Evolutionary conservation across 1,284 basidiomycete species (phyloP), one percentile per base, ranked within the genome.

Genomic region (Ustilago tritici): DNA sequence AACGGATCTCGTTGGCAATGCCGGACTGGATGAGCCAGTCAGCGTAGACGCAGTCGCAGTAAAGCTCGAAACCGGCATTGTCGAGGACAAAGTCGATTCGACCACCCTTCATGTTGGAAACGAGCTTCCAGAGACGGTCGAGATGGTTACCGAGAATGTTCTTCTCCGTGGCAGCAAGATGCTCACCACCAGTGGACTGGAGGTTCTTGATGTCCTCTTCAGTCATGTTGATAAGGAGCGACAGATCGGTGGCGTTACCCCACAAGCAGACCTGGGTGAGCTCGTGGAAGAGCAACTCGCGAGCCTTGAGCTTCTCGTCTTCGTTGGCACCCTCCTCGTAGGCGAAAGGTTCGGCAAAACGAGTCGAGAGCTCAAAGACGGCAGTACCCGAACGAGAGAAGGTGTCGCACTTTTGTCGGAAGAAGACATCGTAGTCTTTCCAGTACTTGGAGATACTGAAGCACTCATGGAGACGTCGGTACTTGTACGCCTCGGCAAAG

Each of bases 171-270:
- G 94, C 93, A 8, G 95, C 95, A 54, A 98, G 91, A 79, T 95
- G 92, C 65, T 96, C 95, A 35, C 95, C 95, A 32, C 95, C 96
- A 23, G 95, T 98, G 17, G 94, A 95, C 87, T 99, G 95, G n/a
- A 98, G 90, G 63, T 93, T 91, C 88, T 96, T 96, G 88, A 99
- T 98, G 87, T 98, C 95, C 52, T 98, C 95, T 87, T 98, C 95
- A 14, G 94, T 94, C 95, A 98, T 98, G 88, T 98, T 95, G 88
- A 98, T 98, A 63, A 98, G 90, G 38, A 98, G 90, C 3, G 94
- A 96, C 61, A 98, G 89, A 87, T 98, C 95, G 65, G 96, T 98
- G n/a, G 69, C 64, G 49, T 70, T 69, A 46, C 75, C 65, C 71
- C 68, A 66, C 32, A 77, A 82, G 66, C 70, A 75, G 43, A 67